Evolutionary conservation across 768 basidiomycete species (phyloP).

Genomic region (Phallus indusiatus): DNA sequence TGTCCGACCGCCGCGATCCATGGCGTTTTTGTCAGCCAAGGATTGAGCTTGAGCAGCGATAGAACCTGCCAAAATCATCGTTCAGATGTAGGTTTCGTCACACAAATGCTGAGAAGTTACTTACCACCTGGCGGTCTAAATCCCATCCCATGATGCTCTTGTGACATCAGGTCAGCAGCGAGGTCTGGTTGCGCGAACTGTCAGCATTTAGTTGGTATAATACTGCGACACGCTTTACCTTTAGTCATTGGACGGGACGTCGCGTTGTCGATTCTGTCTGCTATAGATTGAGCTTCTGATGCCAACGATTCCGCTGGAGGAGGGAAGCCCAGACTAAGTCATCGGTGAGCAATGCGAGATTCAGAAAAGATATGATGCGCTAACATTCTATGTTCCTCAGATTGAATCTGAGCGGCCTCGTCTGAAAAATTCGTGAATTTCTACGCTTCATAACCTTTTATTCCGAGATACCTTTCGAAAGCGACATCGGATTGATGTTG

Average conservation of each 20-base stretch:
- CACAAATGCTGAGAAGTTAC: neutral
- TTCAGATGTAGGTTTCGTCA: neutral
- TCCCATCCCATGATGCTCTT: slow-evolving; percentile 27
- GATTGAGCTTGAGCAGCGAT: slow-evolving; percentile 26
- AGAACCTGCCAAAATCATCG: slow-evolving; percentile 16
- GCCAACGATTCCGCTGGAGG: neutral
- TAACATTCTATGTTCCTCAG: neutral
- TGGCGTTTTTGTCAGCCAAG: slow-evolving; percentile 25
- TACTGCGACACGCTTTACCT: neutral
- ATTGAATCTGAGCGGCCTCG: neutral
- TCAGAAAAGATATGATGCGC: neutral
- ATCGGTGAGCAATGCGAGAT: too few relatives aligned
- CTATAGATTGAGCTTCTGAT: neutral
- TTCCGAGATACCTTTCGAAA: neutral
- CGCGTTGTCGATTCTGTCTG: neutral
- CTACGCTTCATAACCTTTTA: neutral
- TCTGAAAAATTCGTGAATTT: neutral
- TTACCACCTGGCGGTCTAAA: slow-evolving; percentile 21
- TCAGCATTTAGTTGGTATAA: too few relatives aligned
- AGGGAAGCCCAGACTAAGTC: neutral
- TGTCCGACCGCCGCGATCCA: neutral
- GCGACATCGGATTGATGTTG: neutral
- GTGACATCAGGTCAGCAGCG: slow-evolving; percentile 25
- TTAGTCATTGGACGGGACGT: neutral
- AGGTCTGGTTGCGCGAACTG: neutral